Evolutionary conservation across 768 basidiomycete species (phyloP).

Genomic region (Tulasnella calospora): DNA sequence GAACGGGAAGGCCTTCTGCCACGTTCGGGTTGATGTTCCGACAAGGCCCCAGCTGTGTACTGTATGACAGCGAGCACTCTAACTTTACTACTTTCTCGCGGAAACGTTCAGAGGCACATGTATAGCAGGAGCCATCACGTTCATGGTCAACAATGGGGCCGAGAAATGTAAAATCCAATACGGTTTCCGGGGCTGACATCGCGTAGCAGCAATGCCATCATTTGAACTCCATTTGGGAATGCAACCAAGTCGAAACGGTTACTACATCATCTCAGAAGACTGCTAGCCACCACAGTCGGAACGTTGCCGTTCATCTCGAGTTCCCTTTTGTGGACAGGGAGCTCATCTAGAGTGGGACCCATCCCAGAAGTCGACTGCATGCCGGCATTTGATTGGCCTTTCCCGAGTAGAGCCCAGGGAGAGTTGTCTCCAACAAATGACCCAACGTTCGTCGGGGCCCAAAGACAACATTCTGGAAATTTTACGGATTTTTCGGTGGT

Average conservation of each 20-base stretch:
- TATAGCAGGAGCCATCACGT: background rate
- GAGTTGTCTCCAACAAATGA: background rate
- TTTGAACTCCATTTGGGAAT: background rate
- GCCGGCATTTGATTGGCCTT: slow-evolving; percentile 1
- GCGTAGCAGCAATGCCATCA: background rate
- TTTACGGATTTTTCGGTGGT: background rate
- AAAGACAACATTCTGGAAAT: background rate
- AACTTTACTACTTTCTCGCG: background rate
- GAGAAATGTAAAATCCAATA: background rate
- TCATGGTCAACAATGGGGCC: background rate
- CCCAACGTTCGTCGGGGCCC: slow-evolving; percentile 6
- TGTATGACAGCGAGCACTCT: background rate
- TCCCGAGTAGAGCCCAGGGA: background rate
- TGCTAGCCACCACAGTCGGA: background rate
- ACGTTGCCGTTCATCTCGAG: background rate
- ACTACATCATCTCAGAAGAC: background rate
- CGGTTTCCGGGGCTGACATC: background rate
- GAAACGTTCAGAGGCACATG: background rate
- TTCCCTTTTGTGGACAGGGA: slow-evolving; percentile 1
- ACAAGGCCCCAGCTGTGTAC: background rate
- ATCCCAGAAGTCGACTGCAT: background rate
- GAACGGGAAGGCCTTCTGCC: background rate
- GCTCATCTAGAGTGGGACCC: background rate
- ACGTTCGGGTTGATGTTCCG: background rate
- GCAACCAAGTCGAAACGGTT: background rate